Base-by-base conservation (phyloP, 306 rosid species). In the Cyclanthera cordifolia region DNA sequence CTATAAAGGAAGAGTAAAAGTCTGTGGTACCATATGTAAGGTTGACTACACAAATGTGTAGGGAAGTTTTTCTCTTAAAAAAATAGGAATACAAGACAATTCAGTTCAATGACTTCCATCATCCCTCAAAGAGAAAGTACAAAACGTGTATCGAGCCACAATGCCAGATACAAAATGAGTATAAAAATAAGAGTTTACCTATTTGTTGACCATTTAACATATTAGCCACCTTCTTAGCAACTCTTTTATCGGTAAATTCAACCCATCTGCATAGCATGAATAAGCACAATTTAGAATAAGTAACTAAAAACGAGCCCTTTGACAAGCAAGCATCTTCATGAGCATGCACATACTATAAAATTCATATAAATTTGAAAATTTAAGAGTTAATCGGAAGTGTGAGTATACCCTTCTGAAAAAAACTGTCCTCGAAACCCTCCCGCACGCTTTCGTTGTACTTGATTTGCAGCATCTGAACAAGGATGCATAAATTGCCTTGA, bases 121-220 rank as follows among this genome's bases (percentile, higher is more conserved):
- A 37, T 7, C 43, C 5, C 7, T 1, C 43, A 37, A 37, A 37
- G 43, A 37, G 43, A 61, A 56, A 30, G 70, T 14, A 52, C 20
- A 49, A 52, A 52, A 12, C 46, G 30, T 30, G 32, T 10, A 69
- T 20, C 21, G 15, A 34, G 19, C 41, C 48, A 37, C 3, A 34
- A 50, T 43, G 10, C 20, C 47, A 12, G 8, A 15, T 17, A 69
- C 49, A 52, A 69, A 32, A 3, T 32, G 60, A 30, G 51, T 24
- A 53, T 34, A 60, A 8, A 37, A 57, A 34, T 50, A 51, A 60
- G 30, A 50, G 8, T 39, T 67, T 84, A 92, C 98, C 98, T 71
- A 87, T 87, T 25, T 83, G 89, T 93, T 93, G 96, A 28, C 95
- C 96, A 75, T 93, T 93, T 47, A 93, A 67, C 85, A 80, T 83